Conservation (phyloP, 225 moss, liverwort and hornwort species). For the Physcomitrium patens region DNA sequence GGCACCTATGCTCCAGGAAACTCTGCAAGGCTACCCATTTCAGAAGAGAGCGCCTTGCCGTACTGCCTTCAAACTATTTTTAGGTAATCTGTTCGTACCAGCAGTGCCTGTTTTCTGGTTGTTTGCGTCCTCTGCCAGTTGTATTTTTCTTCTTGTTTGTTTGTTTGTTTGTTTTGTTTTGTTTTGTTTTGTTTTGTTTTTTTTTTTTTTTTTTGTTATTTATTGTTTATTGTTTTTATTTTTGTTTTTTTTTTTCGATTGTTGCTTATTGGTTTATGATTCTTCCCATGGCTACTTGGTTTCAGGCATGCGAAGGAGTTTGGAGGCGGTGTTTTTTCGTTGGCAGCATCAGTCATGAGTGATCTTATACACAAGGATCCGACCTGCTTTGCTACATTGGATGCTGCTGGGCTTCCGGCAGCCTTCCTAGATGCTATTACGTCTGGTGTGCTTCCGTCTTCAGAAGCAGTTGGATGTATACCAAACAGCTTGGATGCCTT, state of each 20-base stretch:
- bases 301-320: slow-evolving; percentile 89
- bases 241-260: no score
- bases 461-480: slow-evolving; percentile 97
- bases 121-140: slow-evolving; percentile 8
- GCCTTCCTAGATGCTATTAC: slow-evolving; percentile 91
- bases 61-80: slow-evolving; percentile 83
- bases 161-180: no score
- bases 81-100: slow-evolving; percentile 36
- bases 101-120: background rate
- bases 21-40: slow-evolving; percentile 71
- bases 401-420: slow-evolving; percentile 82
- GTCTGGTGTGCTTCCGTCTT: slow-evolving; percentile 83
- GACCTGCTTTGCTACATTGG: slow-evolving; percentile 88
- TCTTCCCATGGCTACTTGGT: slow-evolving; percentile 24
- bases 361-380: slow-evolving; percentile 99
- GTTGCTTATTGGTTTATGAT: background rate
- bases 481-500: slow-evolving; percentile 98
- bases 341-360: slow-evolving; percentile 99
- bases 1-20: slow-evolving; percentile 93
- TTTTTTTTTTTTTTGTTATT: no score
- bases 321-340: slow-evolving; percentile 95
- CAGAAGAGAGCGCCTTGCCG: slow-evolving; percentile 89
- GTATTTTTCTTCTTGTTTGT: background rate
- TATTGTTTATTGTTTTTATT: no score
- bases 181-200: no score